phyloP scores from a whole-genome alignment of 768 basidiomycete genomes.

The Xanthoconium stramineum region DNA sequence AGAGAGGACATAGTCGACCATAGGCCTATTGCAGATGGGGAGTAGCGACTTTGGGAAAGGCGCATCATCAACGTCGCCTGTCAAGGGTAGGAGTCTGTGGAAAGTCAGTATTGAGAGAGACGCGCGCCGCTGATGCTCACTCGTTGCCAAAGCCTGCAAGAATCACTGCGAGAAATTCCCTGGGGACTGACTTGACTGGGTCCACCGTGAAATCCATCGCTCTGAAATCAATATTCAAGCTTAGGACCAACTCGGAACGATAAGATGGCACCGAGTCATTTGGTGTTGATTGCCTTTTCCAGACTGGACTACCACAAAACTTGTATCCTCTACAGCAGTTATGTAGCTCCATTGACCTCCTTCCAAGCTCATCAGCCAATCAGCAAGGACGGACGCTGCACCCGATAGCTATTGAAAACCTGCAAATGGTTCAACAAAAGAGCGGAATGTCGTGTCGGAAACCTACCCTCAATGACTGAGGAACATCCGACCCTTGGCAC shows the following conservation, averaged over 20 bases:
- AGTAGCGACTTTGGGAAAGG: slow-evolving; percentile 85
- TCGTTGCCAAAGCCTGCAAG: slow-evolving; percentile 92
- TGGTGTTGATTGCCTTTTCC: slow-evolving; percentile 20
- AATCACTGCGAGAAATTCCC: slow-evolving; percentile 86
- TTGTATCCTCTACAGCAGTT: not conserved
- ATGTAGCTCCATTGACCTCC: not conserved
- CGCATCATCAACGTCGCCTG: slow-evolving; percentile 74
- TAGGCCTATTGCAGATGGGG: slow-evolving; percentile 83
- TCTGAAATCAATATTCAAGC: not conserved
- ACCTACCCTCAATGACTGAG: slow-evolving; percentile 63
- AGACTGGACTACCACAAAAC: not conserved
- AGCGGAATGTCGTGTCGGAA: not conserved
- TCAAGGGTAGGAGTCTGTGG: slow-evolving; percentile 67
- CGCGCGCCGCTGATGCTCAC: slow-evolving; percentile 40
- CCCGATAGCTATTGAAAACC: not conserved
- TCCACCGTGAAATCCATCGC: slow-evolving; percentile 64
- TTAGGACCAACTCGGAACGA: too few relatives aligned
- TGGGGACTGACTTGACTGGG: slow-evolving; percentile 48
- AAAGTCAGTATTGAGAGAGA: not conserved
- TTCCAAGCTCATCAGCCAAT: not conserved
- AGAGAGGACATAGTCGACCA: slow-evolving; percentile 76
- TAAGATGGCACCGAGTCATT: slow-evolving; percentile 13
- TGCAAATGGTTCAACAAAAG: not conserved
- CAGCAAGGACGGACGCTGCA: not conserved
- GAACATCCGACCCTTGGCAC: slow-evolving; percentile 73